Base-by-base conservation (phyloP, 2,329 filamentous ascomycete genomes). In the Venturia oleaginea region DNA sequence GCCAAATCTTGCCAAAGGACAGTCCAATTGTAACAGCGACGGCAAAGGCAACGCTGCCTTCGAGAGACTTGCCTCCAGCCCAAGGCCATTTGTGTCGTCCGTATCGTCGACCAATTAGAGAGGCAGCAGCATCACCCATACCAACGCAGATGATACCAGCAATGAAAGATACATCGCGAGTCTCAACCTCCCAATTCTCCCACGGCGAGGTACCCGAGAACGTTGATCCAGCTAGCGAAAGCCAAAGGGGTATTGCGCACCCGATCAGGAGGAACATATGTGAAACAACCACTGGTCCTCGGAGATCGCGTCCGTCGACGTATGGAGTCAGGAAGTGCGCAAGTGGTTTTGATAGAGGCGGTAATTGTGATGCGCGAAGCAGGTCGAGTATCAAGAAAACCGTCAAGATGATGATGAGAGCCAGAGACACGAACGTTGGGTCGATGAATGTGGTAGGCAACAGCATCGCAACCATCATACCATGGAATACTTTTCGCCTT, bases 381-480 rank as follows among this genome's bases (percentile, higher is more conserved):
- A 97, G 81, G 72, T 99, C 94, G 15, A 97, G 84, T 4, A 97
- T 80, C 17, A 97, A 80, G 72, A 99, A 99, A 62, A 95, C 81
- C 4, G 89, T 86, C 42, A 99, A 83, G 32, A 92, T 85, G 38
- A 97, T 78, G 0, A 83, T 81, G n/a, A 97, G 81, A 0, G 92
- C 91, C 15, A 99, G 80, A 1, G 89, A 85, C 61, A 87, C 86
- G 74, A 91, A 97, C 48, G 87, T 82, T 0, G 94, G 93, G 74
- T 99, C 94, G 67, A 97, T 78, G 72, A 86, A 97, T 2, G 88
- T 90, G 1, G 90, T 86, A 0, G 94, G 92, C 1, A 97, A 81
- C 64, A 99, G 87, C 91, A 99, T 97, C 64, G 86, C 86, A 8
- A 97, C 93, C 89, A 97, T 97, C 83, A 93, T 96, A 69, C 95